phyloP scores from a whole-genome alignment of 2,329 filamentous ascomycete species.

The Trichothecium sympodiale region DNA sequence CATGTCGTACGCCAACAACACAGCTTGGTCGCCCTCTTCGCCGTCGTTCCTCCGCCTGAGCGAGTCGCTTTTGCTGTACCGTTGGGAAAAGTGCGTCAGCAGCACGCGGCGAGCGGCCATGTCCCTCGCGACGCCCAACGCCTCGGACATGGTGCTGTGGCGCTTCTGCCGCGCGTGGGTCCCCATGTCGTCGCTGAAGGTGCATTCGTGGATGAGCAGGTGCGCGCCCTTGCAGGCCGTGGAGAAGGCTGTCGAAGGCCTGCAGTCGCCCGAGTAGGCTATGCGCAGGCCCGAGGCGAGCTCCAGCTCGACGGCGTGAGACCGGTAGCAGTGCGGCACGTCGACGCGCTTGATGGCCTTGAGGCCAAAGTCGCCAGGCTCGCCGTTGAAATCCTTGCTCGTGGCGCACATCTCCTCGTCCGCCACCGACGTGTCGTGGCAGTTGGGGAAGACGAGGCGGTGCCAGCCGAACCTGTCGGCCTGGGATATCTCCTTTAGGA shows the following conservation, averaged over 20 bases:
- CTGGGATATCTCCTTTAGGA: conserved; percentile 67
- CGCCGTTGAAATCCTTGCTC: conserved; percentile 14
- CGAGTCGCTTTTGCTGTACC: conserved; percentile 60
- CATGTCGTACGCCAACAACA: conserved; percentile 67
- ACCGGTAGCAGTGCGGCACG: conserved; percentile 70
- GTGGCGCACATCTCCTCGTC: conserved; percentile 1
- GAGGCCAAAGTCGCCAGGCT: conserved; percentile 46
- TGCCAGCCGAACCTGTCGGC: conserved; percentile 68
- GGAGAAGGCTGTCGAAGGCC: conserved; percentile 62
- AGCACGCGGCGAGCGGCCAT: conserved; percentile 77
- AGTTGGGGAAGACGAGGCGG: conserved; percentile 28
- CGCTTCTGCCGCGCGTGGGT: conserved; percentile 78
- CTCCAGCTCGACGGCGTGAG: conserved; percentile 66
- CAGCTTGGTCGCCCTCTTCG: conserved; percentile 18
- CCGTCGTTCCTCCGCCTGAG: conserved; percentile 14
- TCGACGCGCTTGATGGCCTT: conserved; percentile 50
- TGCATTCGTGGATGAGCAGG: conserved; percentile 88
- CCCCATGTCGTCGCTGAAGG: conserved; percentile 77
- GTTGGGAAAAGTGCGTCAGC: conserved; percentile 89
- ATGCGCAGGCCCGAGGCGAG: conserved; percentile 75
- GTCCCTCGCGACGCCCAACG: conserved; percentile 59
- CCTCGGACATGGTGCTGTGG: conserved; percentile 82
- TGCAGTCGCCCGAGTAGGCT: conserved; percentile 89
- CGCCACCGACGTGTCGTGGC: conserved; percentile 2
- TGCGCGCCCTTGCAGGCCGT: conserved; percentile 63